Percentiles rank a stretch among this genome's conserved stretches.
phyloP scores from a whole-genome alignment of 768 basidiomycete species.

The Pholiota molesta region DNA sequence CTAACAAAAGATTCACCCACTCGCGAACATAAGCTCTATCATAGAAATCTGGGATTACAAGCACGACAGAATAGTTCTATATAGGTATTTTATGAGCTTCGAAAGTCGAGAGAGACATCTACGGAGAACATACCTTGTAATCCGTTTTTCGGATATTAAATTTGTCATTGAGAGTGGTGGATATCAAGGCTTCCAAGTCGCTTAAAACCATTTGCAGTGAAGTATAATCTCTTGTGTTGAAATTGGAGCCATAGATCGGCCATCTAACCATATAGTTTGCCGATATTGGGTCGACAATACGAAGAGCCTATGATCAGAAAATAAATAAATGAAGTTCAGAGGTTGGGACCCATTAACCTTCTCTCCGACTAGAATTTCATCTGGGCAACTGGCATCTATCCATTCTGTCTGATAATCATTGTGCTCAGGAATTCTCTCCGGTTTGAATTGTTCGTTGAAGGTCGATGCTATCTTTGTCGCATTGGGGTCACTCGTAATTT shows the following conservation, averaged over 20 bases:
- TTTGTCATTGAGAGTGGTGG: slow-evolving; percentile 60
- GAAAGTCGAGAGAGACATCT: not conserved
- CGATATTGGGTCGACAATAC: slow-evolving; percentile 65
- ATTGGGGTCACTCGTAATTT: slow-evolving; percentile 77
- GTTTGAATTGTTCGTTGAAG: slow-evolving; percentile 83
- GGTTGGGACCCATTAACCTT: slow-evolving; percentile 41
- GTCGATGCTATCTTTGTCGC: slow-evolving; percentile 70
- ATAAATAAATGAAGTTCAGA: not conserved
- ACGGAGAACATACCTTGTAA: slow-evolving; percentile 54
- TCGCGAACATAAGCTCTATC: slow-evolving; percentile 84
- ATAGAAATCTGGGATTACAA: slow-evolving; percentile 92
- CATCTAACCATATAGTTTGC: slow-evolving; percentile 77
- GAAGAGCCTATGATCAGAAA: slow-evolving; percentile 55
- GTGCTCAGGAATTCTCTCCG: slow-evolving; percentile 82
- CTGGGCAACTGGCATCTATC: slow-evolving; percentile 57
- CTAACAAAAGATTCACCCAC: slow-evolving; percentile 70
- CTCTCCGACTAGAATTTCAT: slow-evolving; percentile 71
- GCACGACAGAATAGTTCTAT: slow-evolving; percentile 86
- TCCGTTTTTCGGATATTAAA: slow-evolving; percentile 54
- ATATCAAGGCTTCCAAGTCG: slow-evolving; percentile 77
- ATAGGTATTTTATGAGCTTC: slow-evolving; percentile 52
- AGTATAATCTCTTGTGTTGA: slow-evolving; percentile 81
- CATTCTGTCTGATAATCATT: slow-evolving; percentile 89
- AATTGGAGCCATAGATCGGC: slow-evolving; percentile 81
- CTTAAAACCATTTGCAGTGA: slow-evolving; percentile 71